Percentiles rank a stretch among this genome's conserved stretches.
Conservation (phyloP, 768 basidiomycete species). For the Tephrocybe rancida region DNA sequence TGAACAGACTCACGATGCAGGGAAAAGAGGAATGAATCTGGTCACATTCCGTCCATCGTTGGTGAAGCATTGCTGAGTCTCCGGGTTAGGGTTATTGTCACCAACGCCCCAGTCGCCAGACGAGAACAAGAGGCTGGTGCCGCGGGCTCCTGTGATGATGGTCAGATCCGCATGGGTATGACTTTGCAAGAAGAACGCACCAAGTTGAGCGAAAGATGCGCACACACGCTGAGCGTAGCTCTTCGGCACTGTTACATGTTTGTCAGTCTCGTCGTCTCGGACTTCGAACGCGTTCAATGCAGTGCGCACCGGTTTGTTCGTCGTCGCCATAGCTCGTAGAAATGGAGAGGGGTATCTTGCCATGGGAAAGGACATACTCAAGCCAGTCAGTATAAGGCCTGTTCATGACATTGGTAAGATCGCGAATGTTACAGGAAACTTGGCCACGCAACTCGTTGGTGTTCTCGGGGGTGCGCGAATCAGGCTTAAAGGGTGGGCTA, state of each 20-base stretch:
- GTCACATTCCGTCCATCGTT: slow-evolving; percentile 60
- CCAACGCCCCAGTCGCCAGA: slow-evolving; percentile 73
- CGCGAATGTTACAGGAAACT: neutral
- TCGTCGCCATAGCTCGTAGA: slow-evolving; percentile 72
- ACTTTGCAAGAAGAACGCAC: slow-evolving; percentile 26
- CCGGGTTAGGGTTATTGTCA: slow-evolving; percentile 52
- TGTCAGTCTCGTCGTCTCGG: neutral
- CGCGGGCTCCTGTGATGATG: slow-evolving; percentile 50
- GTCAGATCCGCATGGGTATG: neutral
- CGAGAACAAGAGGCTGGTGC: slow-evolving; percentile 61
- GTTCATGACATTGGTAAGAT: neutral
- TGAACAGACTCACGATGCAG: slow-evolving; percentile 42
- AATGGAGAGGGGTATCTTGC: slow-evolving; percentile 54
- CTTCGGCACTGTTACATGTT: slow-evolving; percentile 45
- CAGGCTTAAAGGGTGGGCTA: slow-evolving; percentile 57
- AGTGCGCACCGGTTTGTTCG: slow-evolving; percentile 59
- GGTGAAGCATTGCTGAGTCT: slow-evolving; percentile 52
- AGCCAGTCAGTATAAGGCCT: slow-evolving; percentile 54
- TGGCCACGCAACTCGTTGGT: slow-evolving; percentile 35
- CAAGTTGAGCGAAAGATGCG: slow-evolving; percentile 59
- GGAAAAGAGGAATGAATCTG: slow-evolving; percentile 59
- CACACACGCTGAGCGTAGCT: slow-evolving; percentile 59
- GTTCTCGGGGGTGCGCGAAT: slow-evolving; percentile 35
- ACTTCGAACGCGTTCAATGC: neutral
- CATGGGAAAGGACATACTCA: slow-evolving; percentile 48